phyloP scores from a whole-genome alignment of 2,329 filamentous ascomycete species.

The Alternaria burnsii region DNA sequence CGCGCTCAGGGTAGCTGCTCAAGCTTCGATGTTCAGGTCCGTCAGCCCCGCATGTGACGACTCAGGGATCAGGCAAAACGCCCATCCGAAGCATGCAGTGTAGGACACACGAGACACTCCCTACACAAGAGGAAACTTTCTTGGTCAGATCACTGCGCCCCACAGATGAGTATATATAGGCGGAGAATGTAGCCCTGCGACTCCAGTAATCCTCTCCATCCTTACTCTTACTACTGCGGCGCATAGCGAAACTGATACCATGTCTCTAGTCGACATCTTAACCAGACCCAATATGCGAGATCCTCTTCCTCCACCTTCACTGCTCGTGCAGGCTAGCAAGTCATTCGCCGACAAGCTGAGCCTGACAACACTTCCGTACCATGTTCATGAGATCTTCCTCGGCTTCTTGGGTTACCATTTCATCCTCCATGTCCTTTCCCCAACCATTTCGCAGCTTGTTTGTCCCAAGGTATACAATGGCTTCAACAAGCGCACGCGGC shows the following conservation, averaged over 20 bases:
- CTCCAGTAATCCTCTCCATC: conserved; percentile 11
- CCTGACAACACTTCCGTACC: conserved; percentile 74
- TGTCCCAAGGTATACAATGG: conserved; percentile 70
- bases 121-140: conserved; percentile 14
- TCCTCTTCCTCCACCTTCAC: conserved; percentile 70
- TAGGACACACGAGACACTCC: conserved; percentile 13
- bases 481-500: conserved; percentile 68
- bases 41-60: conserved; percentile 18
- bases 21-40: conserved; percentile 11
- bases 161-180: conserved; percentile 10
- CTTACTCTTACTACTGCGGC: background rate
- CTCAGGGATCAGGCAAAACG: conserved; percentile 18
- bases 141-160: conserved; percentile 5
- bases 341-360: conserved; percentile 70
- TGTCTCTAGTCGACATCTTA: conserved; percentile 30
- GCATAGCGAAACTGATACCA: conserved; percentile 21
- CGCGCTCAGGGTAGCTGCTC: conserved; percentile 10
- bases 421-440: conserved; percentile 73
- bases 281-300: conserved; percentile 68
- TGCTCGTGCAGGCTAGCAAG: conserved; percentile 64
- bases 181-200: conserved; percentile 15
- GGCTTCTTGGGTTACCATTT: conserved; percentile 74
- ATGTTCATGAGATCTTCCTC: conserved; percentile 78
- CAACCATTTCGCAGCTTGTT: conserved; percentile 67
- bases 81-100: conserved; percentile 17